Evolutionary conservation across 306 rosid genomes (phyloP), one percentile per base, ranked within the genome.

Genomic region (Cyamopsis tetragonoloba): DNA sequence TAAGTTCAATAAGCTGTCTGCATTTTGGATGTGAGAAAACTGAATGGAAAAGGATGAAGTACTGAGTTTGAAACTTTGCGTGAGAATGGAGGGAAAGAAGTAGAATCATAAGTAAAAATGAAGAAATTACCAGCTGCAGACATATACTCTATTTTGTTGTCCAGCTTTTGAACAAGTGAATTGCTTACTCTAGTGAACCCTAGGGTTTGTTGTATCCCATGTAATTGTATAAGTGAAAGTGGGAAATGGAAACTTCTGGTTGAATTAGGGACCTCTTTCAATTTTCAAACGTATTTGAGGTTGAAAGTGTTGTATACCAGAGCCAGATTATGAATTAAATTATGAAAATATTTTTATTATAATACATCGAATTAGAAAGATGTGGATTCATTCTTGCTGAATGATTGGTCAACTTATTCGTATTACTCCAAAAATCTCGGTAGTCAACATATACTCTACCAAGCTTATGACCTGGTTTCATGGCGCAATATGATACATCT

Each of bases 281-380:
- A 28, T 46, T 62, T 62, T 37, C 41, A 47, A 38, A 47, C 22
- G 72, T 22, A 34, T 38, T 18, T n/a, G 62, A 61, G 76, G 59
- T 72, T 79, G 51, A 67, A 53, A 53, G 62, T 22, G 68, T n/a
- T 12, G 49, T 37, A 43, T 68, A 7, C 41, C 54, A 61, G 34
- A 51, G 66, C n/a, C 66, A 49, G 50, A 14, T 20, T 46, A 30
- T 46, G 69, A 56, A 44, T 70, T 41, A 14, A 18, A 38, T 74
- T 23, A 23, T 42, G 50, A 15, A 31, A 31, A 19, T 26, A 1
- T 3, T 5, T 43, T 7, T 48, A 3, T 20, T 11, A 32, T 8
- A 47, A 46, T 37, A 10, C 4, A 3, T 22, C 19, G 26, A 56
- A 18, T 4, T 19, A 9, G 68, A 10, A 47, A 57, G 64, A 57